Base-by-base conservation (phyloP, 2,329 filamentous ascomycete genomes). In the Nemania diffusa region DNA sequence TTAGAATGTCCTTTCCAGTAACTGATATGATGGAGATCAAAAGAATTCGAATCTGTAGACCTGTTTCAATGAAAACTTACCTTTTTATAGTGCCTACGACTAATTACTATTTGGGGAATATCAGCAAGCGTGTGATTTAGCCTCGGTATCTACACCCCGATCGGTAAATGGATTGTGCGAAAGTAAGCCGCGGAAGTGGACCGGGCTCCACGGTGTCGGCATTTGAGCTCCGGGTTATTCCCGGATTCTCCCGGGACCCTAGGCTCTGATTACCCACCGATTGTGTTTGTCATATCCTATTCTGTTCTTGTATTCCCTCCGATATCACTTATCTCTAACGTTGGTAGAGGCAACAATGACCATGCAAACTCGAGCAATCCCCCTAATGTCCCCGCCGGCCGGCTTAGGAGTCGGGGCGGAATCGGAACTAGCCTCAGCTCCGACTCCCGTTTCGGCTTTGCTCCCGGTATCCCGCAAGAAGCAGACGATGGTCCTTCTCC, bases 401-500 rank as follows among this genome's bases (percentile, higher is more conserved):
- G 34, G 34, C 34, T 40, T 40, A 40, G 34, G 34, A 40, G 34
- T 40, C 11, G 34, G 34, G 15, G 11, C 34, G 11, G 34, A 13
- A 40, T 13, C 6, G 34, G 34, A 40, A 40, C 3, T 13, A 13
- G 34, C 34, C 34, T 40, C 34, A 40, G 15, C 34, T 40, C 34
- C 34, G 11, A 13, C 34, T 26, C 20, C 67, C 57, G 60, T 64
- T 8, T 69, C 75, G 22, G 72, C 66, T 9, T 66, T 79, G 7
- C 77, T 77, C 26, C 78, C 79, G 0, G 74, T 81, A 15, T 79
- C 81, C 0, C 77, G 78, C 40, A 75, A 76, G 64, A 81, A 81
- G 53, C 83, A 85, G 74, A 76, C 78, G 5, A 68, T 78, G 1
- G 81, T 84, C 24, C 75, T 85, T 15, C 66, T 79, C 20, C 82